phyloP scores from a whole-genome alignment of 202 grass and related monocot genomes.

The Setaria viridis region DNA sequence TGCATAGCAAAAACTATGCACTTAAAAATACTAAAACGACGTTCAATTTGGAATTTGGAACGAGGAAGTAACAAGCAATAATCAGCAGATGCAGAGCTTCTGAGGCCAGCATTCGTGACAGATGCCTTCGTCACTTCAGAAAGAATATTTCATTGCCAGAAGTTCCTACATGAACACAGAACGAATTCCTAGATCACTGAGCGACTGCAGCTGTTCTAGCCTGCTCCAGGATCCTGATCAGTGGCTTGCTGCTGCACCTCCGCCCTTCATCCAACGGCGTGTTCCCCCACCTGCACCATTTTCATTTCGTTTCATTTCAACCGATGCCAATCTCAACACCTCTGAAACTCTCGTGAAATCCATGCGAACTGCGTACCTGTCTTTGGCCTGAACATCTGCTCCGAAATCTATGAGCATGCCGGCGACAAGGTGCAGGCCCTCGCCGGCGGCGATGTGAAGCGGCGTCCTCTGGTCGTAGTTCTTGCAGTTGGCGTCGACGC shows the following conservation, averaged over 20 bases:
- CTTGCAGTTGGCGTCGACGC: conserved; percentile 80
- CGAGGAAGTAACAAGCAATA: too few species aligned
- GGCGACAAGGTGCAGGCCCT: conserved; percentile 77
- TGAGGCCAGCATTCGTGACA: too few species aligned
- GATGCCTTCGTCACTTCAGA: too few species aligned
- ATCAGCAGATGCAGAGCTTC: too few species aligned
- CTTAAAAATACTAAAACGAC: too few species aligned
- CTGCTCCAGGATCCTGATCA: conserved; percentile 72
- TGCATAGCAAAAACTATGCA: too few species aligned
- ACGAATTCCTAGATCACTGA: conserved; percentile 16
- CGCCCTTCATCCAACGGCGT: conserved; percentile 77
- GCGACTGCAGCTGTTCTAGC: conserved; percentile 33
- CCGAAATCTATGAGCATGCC: conserved; percentile 67
- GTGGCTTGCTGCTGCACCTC: conserved; percentile 67
- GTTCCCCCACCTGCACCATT: conserved; percentile 77
- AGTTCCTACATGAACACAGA: conserved; percentile 18
- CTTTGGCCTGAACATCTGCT: conserved; percentile 65
- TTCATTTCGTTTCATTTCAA: background rate
- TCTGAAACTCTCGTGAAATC: background rate
- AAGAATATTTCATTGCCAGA: background rate
- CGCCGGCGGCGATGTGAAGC: conserved; percentile 76
- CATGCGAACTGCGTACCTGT: conserved; percentile 54
- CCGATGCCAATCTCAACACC: background rate
- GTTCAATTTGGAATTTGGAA: too few species aligned
- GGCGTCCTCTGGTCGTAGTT: conserved; percentile 85